Evolutionary conservation across 306 rosid species (phyloP).

Genomic region (Carpinus viminea): DNA sequence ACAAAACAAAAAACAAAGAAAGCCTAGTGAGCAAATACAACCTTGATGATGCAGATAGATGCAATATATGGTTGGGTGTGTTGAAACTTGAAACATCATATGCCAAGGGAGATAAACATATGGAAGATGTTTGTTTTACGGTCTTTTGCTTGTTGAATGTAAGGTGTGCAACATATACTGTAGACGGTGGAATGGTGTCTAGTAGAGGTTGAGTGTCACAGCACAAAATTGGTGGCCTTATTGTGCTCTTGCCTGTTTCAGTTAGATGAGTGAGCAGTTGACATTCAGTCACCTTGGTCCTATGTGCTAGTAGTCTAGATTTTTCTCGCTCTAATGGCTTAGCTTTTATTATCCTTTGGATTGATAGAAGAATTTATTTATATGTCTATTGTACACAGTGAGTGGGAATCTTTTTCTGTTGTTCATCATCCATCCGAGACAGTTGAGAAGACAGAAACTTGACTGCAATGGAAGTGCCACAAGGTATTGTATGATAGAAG

Average conservation of each 20-base stretch:
- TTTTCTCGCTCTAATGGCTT: not conserved
- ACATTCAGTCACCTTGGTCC: slow-evolving; percentile 5
- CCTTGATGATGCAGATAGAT: slow-evolving; percentile 1
- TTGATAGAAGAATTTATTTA: not conserved
- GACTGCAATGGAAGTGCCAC: not conserved
- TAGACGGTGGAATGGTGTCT: not conserved
- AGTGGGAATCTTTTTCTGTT: not conserved
- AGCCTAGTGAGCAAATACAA: not conserved
- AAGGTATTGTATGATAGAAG: not conserved
- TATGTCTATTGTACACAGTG: not conserved
- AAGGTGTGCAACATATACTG: not conserved
- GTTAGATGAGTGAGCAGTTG: not conserved
- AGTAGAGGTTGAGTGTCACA: not conserved
- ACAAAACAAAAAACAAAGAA: not conserved
- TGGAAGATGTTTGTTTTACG: slow-evolving; percentile 1
- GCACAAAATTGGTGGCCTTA: not conserved
- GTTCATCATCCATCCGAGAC: not conserved
- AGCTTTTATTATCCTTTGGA: not conserved
- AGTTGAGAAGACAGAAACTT: not conserved
- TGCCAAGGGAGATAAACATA: not conserved
- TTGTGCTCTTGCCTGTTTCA: not conserved
- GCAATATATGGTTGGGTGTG: not conserved
- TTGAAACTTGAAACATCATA: not conserved
- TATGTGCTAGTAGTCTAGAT: not conserved
- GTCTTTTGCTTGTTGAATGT: not conserved